phyloP scores from a whole-genome alignment of 208 protist species.

The Leishmania arabica region DNA sequence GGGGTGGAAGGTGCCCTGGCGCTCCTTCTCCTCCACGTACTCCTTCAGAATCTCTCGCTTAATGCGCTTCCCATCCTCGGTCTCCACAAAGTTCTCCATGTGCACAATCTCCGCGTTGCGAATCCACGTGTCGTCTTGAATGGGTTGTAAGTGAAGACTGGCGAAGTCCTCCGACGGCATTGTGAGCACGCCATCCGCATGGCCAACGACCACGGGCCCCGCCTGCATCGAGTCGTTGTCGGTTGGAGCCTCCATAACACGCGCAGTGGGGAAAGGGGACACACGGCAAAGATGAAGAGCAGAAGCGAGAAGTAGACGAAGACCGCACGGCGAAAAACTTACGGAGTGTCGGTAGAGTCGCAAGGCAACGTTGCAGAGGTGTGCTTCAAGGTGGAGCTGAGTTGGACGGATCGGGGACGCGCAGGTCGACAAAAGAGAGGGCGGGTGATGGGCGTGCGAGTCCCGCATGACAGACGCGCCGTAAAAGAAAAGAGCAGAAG shows the following conservation, averaged over 20 bases:
- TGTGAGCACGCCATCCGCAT: constrained; percentile 27
- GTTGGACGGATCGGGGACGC: not conserved
- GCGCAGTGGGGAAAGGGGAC: not conserved
- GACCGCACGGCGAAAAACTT: not conserved
- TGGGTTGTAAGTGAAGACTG: constrained; percentile 61
- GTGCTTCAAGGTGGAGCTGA: not conserved
- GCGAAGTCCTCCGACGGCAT: constrained; percentile 76
- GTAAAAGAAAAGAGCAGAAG: not conserved
- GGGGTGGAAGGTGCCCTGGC: constrained; percentile 15
- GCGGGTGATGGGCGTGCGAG: not conserved
- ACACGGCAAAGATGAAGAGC: not conserved
- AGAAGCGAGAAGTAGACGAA: not conserved
- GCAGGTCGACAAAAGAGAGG: not conserved
- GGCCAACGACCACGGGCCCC: not conserved
- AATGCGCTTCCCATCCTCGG: constrained; percentile 48
- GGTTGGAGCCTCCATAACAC: not conserved
- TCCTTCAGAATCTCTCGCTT: constrained; percentile 79
- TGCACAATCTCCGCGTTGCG: constrained; percentile 70
- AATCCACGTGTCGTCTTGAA: constrained; percentile 89
- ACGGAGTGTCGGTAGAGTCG: not conserved
- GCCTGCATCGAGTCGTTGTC: constrained; percentile 9
- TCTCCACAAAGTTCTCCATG: constrained; percentile 69
- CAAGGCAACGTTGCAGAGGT: not conserved
- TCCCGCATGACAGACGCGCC: not conserved
- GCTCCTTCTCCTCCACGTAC: constrained; percentile 52